Base-by-base conservation (phyloP, 331 rosid species). In the Malus hybrid region DNA sequence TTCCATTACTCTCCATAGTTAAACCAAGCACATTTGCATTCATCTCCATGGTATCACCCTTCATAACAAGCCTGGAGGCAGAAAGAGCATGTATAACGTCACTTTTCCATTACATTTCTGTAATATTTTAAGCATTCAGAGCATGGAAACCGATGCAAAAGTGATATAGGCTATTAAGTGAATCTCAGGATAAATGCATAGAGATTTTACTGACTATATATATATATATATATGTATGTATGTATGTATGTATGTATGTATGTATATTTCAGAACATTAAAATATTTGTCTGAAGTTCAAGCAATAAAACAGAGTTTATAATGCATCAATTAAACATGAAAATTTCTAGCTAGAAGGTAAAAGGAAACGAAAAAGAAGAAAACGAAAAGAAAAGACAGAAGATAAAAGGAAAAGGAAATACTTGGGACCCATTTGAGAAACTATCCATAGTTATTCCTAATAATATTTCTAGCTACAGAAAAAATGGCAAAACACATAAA, bases 1-100 rank as follows among this genome's bases (percentile, higher is more conserved):
- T 86, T 71, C 97, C 99, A 70, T 83, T 90, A 82, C 97, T 94
- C 86, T 94, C 97, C 97, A 92, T 92, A 8, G 97, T 89, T 84
- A 94, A 84, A 71, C 97, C 97, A 81, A 92, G 93, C 36, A 83
- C 82, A 75, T 92, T 89, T 65, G 96, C 96, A 70, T 83, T 90
- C 87, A 94, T 81, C 88, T 94, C 97, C 66, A 85, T 84, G 31
- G 87, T 85, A 77, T 83, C 88, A 32, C 93, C 99, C 89, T 85
- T 94, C 84, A 88, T 73, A 79, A 88, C 90, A 85, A 94, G 77
- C 90, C 97, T 94, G 82, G 24, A 36, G 76, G 69, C 65, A 75
- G 59, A 56, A 89, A 65, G 70, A 87, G 67, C 71, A 83, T 50
- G 71, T 73, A 39, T 52, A 74, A 73, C 12, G 55, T 65, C 65